Conservation (phyloP, 768 basidiomycete genomes). For the Amanita fuliginea region DNA sequence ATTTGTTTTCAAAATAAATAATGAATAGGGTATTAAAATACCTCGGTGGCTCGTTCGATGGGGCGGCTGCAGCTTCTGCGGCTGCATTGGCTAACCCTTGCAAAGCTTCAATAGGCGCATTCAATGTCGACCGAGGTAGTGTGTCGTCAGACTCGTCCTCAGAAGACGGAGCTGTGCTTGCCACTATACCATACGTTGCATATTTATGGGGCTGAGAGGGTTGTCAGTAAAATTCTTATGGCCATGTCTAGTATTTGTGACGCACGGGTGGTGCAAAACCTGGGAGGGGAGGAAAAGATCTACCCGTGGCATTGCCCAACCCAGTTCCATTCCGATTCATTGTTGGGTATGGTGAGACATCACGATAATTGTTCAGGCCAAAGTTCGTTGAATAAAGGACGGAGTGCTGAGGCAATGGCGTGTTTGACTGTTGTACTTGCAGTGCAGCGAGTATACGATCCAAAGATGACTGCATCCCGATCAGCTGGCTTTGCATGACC, state of each 20-base stretch:
- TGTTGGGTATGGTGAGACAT: constrained; percentile 21
- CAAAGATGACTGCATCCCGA: constrained; percentile 84
- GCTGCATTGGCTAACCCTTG: constrained; percentile 94
- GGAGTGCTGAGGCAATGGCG: constrained; percentile 22
- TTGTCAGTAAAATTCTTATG: constrained; percentile 7
- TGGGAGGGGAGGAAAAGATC: constrained; percentile 73
- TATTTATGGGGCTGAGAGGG: constrained; percentile 69
- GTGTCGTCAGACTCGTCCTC: constrained; percentile 91
- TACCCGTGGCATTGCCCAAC: constrained; percentile 18
- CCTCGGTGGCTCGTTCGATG: constrained; percentile 57
- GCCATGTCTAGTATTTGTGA: constrained; percentile 11
- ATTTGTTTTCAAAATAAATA: constrained; percentile 3
- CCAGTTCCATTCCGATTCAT: constrained; percentile 32
- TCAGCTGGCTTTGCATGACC: constrained; percentile 93
- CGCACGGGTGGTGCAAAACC: constrained; percentile 85
- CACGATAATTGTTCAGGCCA: constrained; percentile 16
- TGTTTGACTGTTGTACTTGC: constrained; percentile 28
- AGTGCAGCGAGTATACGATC: constrained; percentile 72
- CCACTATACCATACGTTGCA: constrained; percentile 82
- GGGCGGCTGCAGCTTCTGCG: constrained; percentile 80
- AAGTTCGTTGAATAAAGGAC: constrained; percentile 23
- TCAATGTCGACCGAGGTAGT: constrained; percentile 70
- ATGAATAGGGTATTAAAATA: constrained; percentile 16
- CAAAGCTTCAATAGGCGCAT: constrained; percentile 89
- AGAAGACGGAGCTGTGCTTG: constrained; percentile 73